Base-by-base conservation (phyloP, 148 eudicot species). In the Heliamphora exappendiculata region DNA sequence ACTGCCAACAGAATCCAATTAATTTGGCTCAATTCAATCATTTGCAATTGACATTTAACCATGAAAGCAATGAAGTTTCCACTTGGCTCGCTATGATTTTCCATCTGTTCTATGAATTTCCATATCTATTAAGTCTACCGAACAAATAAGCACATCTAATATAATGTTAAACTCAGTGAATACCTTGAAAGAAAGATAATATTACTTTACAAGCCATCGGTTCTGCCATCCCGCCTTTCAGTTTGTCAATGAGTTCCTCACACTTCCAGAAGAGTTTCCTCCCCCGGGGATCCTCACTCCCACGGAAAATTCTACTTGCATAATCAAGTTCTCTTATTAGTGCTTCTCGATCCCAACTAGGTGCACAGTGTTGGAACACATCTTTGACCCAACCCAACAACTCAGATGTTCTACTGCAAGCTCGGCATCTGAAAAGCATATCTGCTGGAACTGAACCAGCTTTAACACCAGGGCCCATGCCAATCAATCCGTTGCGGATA, bases 361-460 rank as follows among this genome's bases (percentile, higher is more conserved):
- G 85, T 13, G 88, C 89, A 81, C 91, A 86, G 20, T 86, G 89
- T 76, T 85, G 91, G 59, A 88, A 88, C n/a, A 88, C 89, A 80
- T 88, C 91, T 80, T 88, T 88, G 60, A 88, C 91, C 91, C 91
- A 88, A 19, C 91, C 91, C 62, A 88, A 69, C 53, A 88, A 84
- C 76, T 88, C 88, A 34, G 89, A 88, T 17, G 88, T 81, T 70
- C 91, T 78, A 67, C 72, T 88, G 74, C 89, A 88, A 36, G 91
- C 89, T 67, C 91, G 76, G 75, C 91, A 88, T 79, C 88, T 85
- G 73, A 88, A 88, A 77, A 86, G 74, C 88, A 81, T 86, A 81
- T 86, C 89, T 49, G 85, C 69, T 41, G 82, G 84, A 24, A 81
- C 86, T 5, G 81, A 75, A 51, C 83, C 86, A 73, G 50, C 83